A percentile compares a stretch with the other conserved stretches of the same genome.
These are phyloP conservation scores for Ogataea hybrid DNA, from an alignment of 1,139 yeast species.

Conservation along the genomic window DNA sequence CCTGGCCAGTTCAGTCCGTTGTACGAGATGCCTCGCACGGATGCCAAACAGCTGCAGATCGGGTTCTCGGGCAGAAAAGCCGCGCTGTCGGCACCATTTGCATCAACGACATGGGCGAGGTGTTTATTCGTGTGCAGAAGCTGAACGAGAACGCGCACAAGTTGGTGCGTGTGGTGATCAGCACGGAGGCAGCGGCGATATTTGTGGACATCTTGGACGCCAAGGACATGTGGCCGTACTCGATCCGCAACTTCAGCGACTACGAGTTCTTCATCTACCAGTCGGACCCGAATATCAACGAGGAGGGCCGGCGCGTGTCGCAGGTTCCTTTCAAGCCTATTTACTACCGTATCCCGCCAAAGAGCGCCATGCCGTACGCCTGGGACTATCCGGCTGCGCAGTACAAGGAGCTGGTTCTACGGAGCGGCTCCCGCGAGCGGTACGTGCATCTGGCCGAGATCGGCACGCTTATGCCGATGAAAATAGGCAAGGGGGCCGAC, in stretches of 20 bases:
- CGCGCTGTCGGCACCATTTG: constrained; percentile 88
- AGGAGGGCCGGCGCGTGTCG: constrained; percentile 52
- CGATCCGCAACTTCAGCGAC: constrained; percentile 85
- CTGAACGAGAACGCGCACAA: constrained; percentile 51
- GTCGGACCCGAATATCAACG: constrained; percentile 76
- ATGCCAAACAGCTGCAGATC: constrained; percentile 53
- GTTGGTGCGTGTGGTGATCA: constrained; percentile 67
- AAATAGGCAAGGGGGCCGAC: constrained; percentile 52
- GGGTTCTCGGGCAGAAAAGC: constrained; percentile 59
- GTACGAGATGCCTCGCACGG: constrained; percentile 53
- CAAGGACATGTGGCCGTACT: constrained; percentile 84
- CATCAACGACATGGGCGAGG: constrained; percentile 79
- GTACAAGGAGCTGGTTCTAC: constrained; percentile 73
- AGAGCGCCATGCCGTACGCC: constrained; percentile 96
- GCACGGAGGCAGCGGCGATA: constrained; percentile 77
- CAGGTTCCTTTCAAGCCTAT: constrained; percentile 64
- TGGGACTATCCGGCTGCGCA: constrained; percentile 96
- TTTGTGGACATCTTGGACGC: constrained; percentile 76
- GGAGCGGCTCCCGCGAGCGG: constrained; percentile 73
- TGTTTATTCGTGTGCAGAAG: constrained; percentile 67
- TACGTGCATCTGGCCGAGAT: constrained; percentile 86
- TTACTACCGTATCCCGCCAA: constrained; percentile 77
- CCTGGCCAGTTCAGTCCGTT: constrained; percentile 59
- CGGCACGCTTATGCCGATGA: constrained; percentile 86
- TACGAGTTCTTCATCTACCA: constrained; percentile 83